These are phyloP conservation scores for Aspergillus floridensis DNA, from an alignment of 2,329 filamentous ascomycete species.

Conservation along the genomic window DNA sequence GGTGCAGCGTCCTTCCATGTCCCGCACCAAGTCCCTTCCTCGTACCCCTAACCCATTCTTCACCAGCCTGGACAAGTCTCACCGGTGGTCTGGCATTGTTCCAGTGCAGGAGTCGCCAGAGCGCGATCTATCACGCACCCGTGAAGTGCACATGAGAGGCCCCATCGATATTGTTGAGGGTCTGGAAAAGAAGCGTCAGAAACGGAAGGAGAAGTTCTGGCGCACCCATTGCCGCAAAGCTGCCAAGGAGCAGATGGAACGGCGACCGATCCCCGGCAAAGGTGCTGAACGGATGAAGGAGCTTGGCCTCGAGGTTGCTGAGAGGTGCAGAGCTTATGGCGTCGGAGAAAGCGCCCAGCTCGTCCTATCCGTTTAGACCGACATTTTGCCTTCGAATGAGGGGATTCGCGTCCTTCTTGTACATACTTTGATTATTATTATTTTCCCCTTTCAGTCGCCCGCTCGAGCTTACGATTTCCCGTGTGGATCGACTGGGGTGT, in stretches of 20 bases:
- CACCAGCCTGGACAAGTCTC: conserved; percentile 31
- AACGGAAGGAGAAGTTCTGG: conserved; percentile 87
- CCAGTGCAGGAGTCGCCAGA: conserved; percentile 37
- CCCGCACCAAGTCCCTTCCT: conserved; percentile 82
- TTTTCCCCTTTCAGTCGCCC: conserved; percentile 15
- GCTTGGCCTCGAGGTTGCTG: conserved; percentile 83
- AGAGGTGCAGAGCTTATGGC: conserved; percentile 69
- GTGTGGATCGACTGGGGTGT: conserved; percentile 16
- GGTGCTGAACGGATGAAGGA: conserved; percentile 92
- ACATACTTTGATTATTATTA: conserved; percentile 23
- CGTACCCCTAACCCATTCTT: conserved; percentile 71
- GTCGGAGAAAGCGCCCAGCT: conserved; percentile 55
- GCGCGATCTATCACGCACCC: conserved; percentile 34
- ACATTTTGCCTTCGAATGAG: conserved; percentile 7
- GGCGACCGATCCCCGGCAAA: conserved; percentile 70
- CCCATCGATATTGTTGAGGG: conserved; percentile 98
- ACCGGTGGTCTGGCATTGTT: conserved; percentile 32
- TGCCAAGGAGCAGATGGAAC: conserved; percentile 64
- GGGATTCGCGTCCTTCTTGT: conserved; percentile 25
- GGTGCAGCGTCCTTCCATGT: conserved; percentile 64
- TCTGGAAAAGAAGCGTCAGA: conserved; percentile 87
- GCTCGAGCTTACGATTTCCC: conserved; percentile 13
- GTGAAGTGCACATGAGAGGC: conserved; percentile 72
- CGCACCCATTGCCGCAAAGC: conserved; percentile 85
- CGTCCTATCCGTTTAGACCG: conserved; percentile 66